Evolutionary conservation across 306 rosid species (phyloP), one percentile per base, ranked within the genome.

Genomic region (Ormosia emarginata): DNA sequence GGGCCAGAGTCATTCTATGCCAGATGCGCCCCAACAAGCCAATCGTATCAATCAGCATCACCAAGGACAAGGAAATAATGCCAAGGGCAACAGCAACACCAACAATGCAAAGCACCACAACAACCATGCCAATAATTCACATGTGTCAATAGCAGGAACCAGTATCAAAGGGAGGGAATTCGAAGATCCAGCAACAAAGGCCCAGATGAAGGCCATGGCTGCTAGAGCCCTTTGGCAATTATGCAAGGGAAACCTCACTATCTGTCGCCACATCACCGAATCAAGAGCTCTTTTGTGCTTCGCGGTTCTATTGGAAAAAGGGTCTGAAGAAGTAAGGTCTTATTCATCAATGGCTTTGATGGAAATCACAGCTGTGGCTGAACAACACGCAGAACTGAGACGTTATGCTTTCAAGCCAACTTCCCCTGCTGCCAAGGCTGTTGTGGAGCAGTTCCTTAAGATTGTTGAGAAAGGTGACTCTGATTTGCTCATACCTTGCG

Each of bases 331-430:
- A 13, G 92, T 91, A 44, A 75, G 78, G 58, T 67, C 17, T 3
- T 84, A 85, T 44, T 89, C 94, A 0, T 90, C 92, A 7, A 68
- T 52, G 77, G 92, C 94, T 0, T 63, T 91, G 77, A 87, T 74
- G 90, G 94, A 91, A 66, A 91, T 91, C 83, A 89, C 94, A 0
- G 85, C 85, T 0, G 90, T 91, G 6, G 94, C 92, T 0, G 91
- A 89, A 78, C 89, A 87, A 37, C 85, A 86, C 7, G 4, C 90
- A 0, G 91, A 91, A 37, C 59, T 91, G 53, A 85, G 94, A 66
- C 94, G 91, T 59, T 79, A 85, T 14, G 90, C 89, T 30, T 91
- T 91, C 88, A 91, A 91, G 75, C 94, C 92, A 10, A 89, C 90
- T 52, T 87, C 94, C 62, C 92, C 90, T 0, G 89, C 94, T 0